Percentiles rank a stretch among this genome's conserved stretches.
Conservation (phyloP, 768 basidiomycete genomes). For the Psilocybe azurescens region DNA sequence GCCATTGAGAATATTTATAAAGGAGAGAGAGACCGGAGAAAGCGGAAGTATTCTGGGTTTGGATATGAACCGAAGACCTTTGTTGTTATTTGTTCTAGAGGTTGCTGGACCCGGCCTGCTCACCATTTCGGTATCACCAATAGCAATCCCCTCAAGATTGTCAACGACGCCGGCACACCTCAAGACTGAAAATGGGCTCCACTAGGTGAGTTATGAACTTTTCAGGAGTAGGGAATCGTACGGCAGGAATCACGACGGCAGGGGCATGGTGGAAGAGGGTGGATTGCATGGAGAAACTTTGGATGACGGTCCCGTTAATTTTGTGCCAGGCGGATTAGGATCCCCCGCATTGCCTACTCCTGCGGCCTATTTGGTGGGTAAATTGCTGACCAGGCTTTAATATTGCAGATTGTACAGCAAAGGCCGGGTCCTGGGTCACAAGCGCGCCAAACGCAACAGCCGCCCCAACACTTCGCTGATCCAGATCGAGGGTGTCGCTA, state of each 20-base stretch:
- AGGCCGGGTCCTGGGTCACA: constrained; percentile 97
- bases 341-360: neutral
- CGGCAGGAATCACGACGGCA: constrained; percentile 20
- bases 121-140: constrained; percentile 31
- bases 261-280: constrained; percentile 37
- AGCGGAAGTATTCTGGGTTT: constrained; percentile 3
- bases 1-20: neutral
- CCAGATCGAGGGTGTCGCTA: constrained; percentile 96
- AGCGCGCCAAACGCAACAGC: constrained; percentile 97
- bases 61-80: constrained; percentile 16
- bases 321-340: constrained; percentile 4
- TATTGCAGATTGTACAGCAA: constrained; percentile 85
- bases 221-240: constrained; percentile 23
- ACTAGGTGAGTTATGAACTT: constrained; percentile 66
- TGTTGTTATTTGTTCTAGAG: constrained; percentile 38
- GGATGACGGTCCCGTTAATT: constrained; percentile 32
- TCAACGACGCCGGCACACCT: constrained; percentile 51
- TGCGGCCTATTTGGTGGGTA: constrained; percentile 1
- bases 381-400: constrained; percentile 7
- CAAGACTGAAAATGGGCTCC: constrained; percentile 72
- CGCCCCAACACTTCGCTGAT: constrained; percentile 95
- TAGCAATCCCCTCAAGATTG: constrained; percentile 43
- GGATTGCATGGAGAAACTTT: constrained; percentile 43
- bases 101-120: constrained; percentile 25
- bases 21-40: neutral